Base-by-base conservation (phyloP, 768 basidiomycete species). In the Naganishia friedmannii region DNA sequence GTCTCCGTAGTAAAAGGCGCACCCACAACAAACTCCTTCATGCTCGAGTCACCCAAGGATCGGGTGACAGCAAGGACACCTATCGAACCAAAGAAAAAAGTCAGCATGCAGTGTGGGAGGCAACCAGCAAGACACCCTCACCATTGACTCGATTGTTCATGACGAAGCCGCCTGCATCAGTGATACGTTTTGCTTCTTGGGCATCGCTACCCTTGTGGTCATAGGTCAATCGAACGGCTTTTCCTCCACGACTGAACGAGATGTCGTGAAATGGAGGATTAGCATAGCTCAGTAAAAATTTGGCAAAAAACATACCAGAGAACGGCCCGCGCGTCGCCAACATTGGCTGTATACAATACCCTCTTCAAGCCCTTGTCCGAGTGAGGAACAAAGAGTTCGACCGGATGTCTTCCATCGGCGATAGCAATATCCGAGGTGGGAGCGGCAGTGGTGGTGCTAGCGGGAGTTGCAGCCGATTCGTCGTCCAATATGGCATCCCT, bases 1-100 rank as follows among this genome's bases (percentile, higher is more conserved):
- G 95, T 97, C 81, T 97, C 94, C n/a, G 96, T 98, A 23, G 96
- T 99, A 82, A 95, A 99, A 7, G 96, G 96, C 32, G 91, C 87
- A 1, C 96, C 96, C 57, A 98, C 96, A 13, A 99, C 96, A 79
- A 94, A 99, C 77, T 99, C 96, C 82, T 99, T 99, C 96, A 99
- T 98, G 8, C 92, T 90, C 1, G 93, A 90, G 78, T 99, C 96
- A 39, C 96, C 96, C 68, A 99, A 83, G 76, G 93, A 93, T 69
- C 96, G 86, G 21, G 96, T 99, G 32, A 99, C 96, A 7, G 93
- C 93, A 67, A 99, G 84, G 51, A 98, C 94, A 70, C 84, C 83
- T 83, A 57, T 37, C n/a, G n/a, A 53, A 46, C 37, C 19, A 6
- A 69, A n/a, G n/a, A n/a, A n/a, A n/a, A n/a, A 26, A 31, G 54